A percentile compares a stretch with the other conserved stretches of the same genome.
Evolutionary conservation across 2,329 filamentous ascomycete species (phyloP).

Genomic region (Cladophialophora yegresii): DNA sequence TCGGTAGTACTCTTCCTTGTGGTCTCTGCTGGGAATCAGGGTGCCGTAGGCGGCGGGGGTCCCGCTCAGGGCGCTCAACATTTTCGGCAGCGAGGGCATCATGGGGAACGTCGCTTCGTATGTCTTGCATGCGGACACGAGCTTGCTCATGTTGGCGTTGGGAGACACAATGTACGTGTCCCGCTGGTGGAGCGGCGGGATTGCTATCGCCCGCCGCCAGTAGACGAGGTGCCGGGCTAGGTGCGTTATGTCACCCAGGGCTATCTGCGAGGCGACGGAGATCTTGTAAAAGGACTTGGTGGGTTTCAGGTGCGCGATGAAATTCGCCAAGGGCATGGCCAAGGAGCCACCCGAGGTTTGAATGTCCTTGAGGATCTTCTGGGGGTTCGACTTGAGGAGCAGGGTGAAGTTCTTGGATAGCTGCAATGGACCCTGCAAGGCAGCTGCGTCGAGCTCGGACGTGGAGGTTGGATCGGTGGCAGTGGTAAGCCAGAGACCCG

Average conservation of each 20-base stretch:
- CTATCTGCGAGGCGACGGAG: constrained; percentile 63
- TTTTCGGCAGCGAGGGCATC: constrained; percentile 78
- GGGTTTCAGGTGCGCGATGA: constrained; percentile 61
- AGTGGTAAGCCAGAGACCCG: constrained; percentile 82
- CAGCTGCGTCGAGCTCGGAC: constrained; percentile 27
- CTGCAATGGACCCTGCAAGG: constrained; percentile 57
- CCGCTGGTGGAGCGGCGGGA: constrained; percentile 83
- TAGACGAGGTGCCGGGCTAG: constrained; percentile 93
- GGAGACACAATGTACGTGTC: constrained; percentile 92
- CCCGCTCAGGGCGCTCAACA: constrained; percentile 79
- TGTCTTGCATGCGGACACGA: constrained; percentile 67
- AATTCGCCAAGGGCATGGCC: constrained; percentile 74
- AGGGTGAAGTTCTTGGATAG: constrained; percentile 85
- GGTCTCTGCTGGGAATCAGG: constrained; percentile 82
- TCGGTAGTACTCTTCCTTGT: constrained; percentile 82
- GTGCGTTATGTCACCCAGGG: constrained; percentile 77
- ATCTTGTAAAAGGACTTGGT: constrained; percentile 73
- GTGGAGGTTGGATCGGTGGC: constrained; percentile 74
- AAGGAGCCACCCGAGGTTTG: constrained; percentile 72
- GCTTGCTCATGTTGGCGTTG: constrained; percentile 74
- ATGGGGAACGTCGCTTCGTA: constrained; percentile 82
- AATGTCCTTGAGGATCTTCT: constrained; percentile 71
- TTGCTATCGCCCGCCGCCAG: constrained; percentile 89
- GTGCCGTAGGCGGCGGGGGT: constrained; percentile 79
- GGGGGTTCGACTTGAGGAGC: constrained; percentile 79